Base-by-base conservation (phyloP, 192 early-diverging fungal genomes). In the Coemansia aciculifera region DNA sequence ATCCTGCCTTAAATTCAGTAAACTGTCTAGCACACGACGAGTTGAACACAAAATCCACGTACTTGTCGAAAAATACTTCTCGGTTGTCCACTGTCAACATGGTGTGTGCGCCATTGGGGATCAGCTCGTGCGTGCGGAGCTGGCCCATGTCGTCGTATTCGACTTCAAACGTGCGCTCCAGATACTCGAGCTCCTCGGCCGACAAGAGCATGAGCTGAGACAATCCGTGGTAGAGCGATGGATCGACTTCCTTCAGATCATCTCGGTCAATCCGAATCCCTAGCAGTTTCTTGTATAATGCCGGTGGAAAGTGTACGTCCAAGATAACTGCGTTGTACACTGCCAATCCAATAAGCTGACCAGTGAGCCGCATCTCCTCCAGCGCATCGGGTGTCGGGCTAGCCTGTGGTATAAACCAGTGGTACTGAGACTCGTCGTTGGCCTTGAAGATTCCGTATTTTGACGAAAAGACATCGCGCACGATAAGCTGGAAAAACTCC, bases 261-360 rank as follows among this genome's bases (percentile, higher is more conserved):
- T 90, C 85, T 13, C 95, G 66, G 21, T 79, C 85, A 32, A 86
- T 86, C 7, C 85, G 72, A 27, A 87, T 77, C 24, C 86, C 86
- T 71, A 92, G 88, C 31, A 98, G 77, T 77, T 95, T 96, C 69
- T 95, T 95, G 85, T 95, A 98, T 61, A 92, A 77, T 3, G 87
- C 91, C 40, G 83, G 75, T 5, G 96, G 96, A 59, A 98, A 92
- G 62, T 95, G 95, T 24, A 96, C 89, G 69, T 94, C 94, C 19
- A 98, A 74, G 60, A 97, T 98, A 32, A 92, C 92, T 31, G 89
- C 88, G 73, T 98, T 95, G 74, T 96, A 95, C 54, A 97, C 92
- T 6, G 96, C 95, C 34, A 98, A 72, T 15, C 95, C 96, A 46
- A 98, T 86, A 13, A 98, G 82, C 38, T 90, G 88, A 2, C 96